phyloP scores from a whole-genome alignment of 495 filamentous ascomycete genomes.

The Cudoniella acicularis region DNA sequence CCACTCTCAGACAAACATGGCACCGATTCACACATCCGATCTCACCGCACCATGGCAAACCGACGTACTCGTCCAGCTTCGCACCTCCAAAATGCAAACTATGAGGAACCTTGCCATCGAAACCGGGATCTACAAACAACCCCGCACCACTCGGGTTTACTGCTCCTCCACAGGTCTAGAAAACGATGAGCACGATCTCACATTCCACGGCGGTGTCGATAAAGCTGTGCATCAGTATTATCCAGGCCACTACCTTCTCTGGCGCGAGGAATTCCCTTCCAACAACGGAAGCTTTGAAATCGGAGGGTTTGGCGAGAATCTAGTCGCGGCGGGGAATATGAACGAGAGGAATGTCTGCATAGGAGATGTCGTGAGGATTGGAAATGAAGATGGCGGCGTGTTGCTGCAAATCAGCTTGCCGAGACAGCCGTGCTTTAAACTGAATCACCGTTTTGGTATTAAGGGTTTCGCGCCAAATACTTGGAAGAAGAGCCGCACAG shows the following conservation, averaged over 20 bases:
- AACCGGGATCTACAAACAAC: slow-evolving; percentile 51
- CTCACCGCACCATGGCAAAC: slow-evolving; percentile 17
- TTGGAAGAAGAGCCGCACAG: slow-evolving; percentile 47
- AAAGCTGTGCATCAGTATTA: slow-evolving; percentile 58
- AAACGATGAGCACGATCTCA: slow-evolving; percentile 53
- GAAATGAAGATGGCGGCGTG: slow-evolving; percentile 28
- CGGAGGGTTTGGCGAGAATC: slow-evolving; percentile 57
- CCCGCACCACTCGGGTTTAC: slow-evolving; percentile 32
- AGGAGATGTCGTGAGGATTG: slow-evolving; percentile 47
- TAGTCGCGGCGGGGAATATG: slow-evolving; percentile 39
- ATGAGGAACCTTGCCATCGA: slow-evolving; percentile 38
- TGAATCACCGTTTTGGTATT: slow-evolving; percentile 51
- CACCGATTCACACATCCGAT: slow-evolving; percentile 1
- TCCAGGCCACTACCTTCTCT: slow-evolving; percentile 47
- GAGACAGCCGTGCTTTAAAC: slow-evolving; percentile 53
- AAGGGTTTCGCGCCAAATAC: slow-evolving; percentile 50
- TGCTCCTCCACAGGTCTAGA: slow-evolving; percentile 43
- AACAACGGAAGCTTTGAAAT: slow-evolving; percentile 40
- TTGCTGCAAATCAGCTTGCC: slow-evolving; percentile 44
- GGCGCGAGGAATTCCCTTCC: slow-evolving; percentile 36
- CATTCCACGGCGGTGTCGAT: slow-evolving; percentile 50
- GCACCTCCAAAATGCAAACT: slow-evolving; percentile 47
- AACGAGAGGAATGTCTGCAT: slow-evolving; percentile 58
- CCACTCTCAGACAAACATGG: slow-evolving; percentile 4
- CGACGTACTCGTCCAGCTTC: slow-evolving; percentile 48